Conservation (phyloP, 2,329 filamentous ascomycete species). For the Davidsoniella virescens region DNA sequence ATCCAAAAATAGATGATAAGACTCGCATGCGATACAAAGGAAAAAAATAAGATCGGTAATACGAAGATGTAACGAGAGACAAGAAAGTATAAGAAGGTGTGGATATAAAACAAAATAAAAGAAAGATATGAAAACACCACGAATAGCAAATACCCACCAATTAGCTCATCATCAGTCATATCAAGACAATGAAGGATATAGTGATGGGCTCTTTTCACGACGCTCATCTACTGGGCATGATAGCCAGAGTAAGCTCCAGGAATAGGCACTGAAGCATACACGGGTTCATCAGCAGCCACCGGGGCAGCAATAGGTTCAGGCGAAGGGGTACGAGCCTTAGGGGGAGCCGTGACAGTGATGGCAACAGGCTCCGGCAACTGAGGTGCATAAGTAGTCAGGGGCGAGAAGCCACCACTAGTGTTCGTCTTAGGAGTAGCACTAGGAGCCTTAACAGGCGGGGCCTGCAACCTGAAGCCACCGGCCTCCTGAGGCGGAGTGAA, state of each 20-base stretch:
- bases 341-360: conserved; percentile 14
- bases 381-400: conserved; percentile 25
- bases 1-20: background rate
- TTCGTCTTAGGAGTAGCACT: conserved; percentile 54
- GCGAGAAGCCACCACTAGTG: conserved; percentile 45
- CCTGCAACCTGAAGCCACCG: conserved; percentile 60
- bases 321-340: conserved; percentile 21
- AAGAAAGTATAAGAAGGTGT: background rate
- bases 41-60: background rate
- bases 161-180: background rate
- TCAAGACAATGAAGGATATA: background rate
- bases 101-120: background rate
- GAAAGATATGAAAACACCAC: conserved; percentile 1
- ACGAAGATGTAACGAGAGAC: background rate
- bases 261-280: conserved; percentile 76
- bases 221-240: conserved; percentile 1
- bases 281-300: conserved; percentile 62
- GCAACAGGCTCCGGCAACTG: conserved; percentile 5
- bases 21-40: background rate
- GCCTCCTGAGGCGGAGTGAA: conserved; percentile 38
- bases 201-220: background rate
- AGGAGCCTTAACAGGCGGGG: conserved; percentile 65
- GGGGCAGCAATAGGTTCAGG: conserved; percentile 25
- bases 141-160: background rate
- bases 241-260: conserved; percentile 57